Evolutionary conservation across 495 filamentous ascomycete species (phyloP), one percentile per base, ranked within the genome.

Genomic region (Lasiosphaeriaceae sp.): DNA sequence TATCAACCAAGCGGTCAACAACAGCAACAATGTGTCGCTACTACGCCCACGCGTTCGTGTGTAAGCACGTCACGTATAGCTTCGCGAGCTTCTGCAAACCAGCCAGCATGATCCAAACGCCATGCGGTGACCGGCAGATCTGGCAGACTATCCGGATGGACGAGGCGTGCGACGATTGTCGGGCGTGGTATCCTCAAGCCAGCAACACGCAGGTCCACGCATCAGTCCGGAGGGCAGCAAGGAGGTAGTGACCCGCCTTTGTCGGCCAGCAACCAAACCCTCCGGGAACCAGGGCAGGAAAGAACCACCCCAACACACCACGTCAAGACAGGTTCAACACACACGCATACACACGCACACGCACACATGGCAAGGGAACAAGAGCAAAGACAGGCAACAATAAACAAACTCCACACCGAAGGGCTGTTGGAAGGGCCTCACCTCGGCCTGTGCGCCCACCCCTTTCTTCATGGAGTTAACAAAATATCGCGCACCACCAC

Each of bases 1-100:
- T 31, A 49, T 3, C 46, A 47, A 8, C 21, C 34, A 53, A 47
- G 23, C 46, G n/a, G n/a, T n/a, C n/a, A n/a, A n/a, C n/a, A n/a
- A n/a, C n/a, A n/a, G 31, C 4, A 57, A 61, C 41, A 6, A 71
- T 71, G 69, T 71, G 69, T 45, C 54, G 61, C 17, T 71, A 71
- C 57, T 70, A 71, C 61, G 67, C 67, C 55, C 65, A 70, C 55
- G 45, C 47, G 19, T 65, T 62, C 55, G 37, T 56, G 41, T 71
- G 67, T 61, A 62, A 59, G 41, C 66, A 71, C 65, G 50, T 55
- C 17, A 49, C 43, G 9, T 58, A 61, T 56, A 60, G 57, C 50
- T 68, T 71, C 43, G 67, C 63, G 45, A 24, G 52, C 54, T 65
- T 65, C 54, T 71, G 69, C 62, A 54, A 44, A 6, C 58, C 59